phyloP scores from a whole-genome alignment of 2,329 filamentous ascomycete genomes.

The Pseudonectria buxi region DNA sequence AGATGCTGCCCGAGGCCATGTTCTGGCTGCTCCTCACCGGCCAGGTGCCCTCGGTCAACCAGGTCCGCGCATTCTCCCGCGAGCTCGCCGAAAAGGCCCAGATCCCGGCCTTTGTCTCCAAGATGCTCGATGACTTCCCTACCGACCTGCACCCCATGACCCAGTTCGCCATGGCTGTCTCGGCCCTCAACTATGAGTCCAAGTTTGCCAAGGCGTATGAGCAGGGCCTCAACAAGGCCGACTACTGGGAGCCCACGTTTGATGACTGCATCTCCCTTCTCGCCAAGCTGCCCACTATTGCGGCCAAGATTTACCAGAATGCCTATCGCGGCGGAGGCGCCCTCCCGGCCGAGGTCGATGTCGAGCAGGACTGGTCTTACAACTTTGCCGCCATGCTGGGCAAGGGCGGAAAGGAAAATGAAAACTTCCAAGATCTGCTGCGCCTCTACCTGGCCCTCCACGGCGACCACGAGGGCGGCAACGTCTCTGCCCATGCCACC shows the following conservation, averaged over 20 bases:
- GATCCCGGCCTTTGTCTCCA: constrained; percentile 75
- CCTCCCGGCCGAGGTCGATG: constrained; percentile 69
- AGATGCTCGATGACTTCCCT: constrained; percentile 87
- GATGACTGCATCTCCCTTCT: constrained; percentile 91
- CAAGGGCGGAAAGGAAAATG: constrained; percentile 79
- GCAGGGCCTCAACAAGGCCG: constrained; percentile 82
- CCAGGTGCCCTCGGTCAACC: constrained; percentile 73
- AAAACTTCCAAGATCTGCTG: constrained; percentile 91
- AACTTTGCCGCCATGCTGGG: constrained; percentile 97
- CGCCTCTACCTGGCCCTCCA: constrained; percentile 93
- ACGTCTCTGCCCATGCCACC: constrained; percentile 91
- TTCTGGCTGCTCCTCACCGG: constrained; percentile 98
- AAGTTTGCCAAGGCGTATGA: constrained; percentile 92
- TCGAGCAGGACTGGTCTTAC: constrained; percentile 92
- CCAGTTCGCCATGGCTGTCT: constrained; percentile 90
- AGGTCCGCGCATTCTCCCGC: constrained; percentile 75
- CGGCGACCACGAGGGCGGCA: constrained; percentile 96
- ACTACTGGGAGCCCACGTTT: constrained; percentile 98
- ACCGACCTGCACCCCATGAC: constrained; percentile 95
- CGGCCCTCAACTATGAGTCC: constrained; percentile 91
- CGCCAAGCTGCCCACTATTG: constrained; percentile 93
- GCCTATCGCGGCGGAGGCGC: constrained; percentile 68
- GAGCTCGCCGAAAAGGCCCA: constrained; percentile 81
- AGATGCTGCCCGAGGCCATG: constrained; percentile 99
- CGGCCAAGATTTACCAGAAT: constrained; percentile 96